These are phyloP conservation scores for Populus alba DNA, from an alignment of 345 rosid genomes.

Conservation along the genomic window DNA sequence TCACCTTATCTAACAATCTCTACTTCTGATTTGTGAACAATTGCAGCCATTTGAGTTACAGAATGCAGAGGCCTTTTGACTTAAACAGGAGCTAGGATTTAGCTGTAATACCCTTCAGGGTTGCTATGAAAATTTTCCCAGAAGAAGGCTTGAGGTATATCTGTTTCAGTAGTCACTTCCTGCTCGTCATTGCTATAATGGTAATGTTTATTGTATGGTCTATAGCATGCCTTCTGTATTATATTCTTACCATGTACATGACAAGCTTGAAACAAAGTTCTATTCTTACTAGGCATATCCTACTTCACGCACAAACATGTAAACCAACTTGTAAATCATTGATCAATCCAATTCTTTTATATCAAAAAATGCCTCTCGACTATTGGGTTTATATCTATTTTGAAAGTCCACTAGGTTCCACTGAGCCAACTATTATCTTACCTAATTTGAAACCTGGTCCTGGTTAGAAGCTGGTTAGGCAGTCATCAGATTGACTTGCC, in stretches of 20 bases:
- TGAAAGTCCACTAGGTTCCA: no score
- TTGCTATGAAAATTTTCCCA: no score
- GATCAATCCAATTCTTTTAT: constrained; percentile 4
- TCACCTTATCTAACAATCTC: background rate
- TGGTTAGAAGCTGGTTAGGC: no score
- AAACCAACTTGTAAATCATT: background rate
- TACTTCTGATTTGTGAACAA: background rate
- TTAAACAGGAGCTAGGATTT: background rate
- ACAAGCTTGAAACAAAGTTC: background rate
- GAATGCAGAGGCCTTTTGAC: background rate
- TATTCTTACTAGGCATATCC: background rate
- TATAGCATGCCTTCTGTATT: background rate
- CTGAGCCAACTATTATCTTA: no score
- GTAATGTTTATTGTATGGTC: background rate
- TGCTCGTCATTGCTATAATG: background rate
- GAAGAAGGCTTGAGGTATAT: constrained; percentile 12
- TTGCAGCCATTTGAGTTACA: background rate
- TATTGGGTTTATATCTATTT: no score
- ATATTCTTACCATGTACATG: background rate
- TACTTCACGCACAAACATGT: background rate
- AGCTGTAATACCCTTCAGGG: background rate
- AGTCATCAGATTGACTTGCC: no score
- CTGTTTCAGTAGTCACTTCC: background rate
- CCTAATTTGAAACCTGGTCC: no score
- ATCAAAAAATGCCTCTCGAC: no score